Evolutionary conservation across 2,329 filamentous ascomycete species (phyloP), one percentile per base, ranked within the genome.

Genomic region (Calonectria crousiana): DNA sequence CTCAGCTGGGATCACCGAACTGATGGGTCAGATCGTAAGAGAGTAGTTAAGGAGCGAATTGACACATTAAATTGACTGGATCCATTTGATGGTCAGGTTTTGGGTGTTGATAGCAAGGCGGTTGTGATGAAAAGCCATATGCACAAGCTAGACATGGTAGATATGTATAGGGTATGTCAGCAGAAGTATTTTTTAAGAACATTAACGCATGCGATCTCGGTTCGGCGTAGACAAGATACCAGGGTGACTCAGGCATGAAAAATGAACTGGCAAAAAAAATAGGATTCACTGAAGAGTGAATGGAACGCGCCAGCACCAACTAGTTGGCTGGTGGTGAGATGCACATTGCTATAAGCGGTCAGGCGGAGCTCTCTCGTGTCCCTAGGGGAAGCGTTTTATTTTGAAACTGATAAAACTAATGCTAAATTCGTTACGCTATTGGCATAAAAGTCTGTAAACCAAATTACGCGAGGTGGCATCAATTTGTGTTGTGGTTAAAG

Each of bases 251-350:
- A 13, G 47, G 47, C 23, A 51, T 51, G 47, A 51, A 51, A 23
- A 51, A 51, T 20, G 47, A 28, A 4, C 47, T 51, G 23, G 6
- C 47, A 28, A 51, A 23, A 28, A 28, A 23, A 20, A 51, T 26
- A 11, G 47, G 23, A 51, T 2, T 87, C 87, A 89, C 75, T 88
- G 87, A 2, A 88, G 70, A 0, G 83, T 86, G 68, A 86, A 88
- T 0, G 87, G 87, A 18, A 83, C 86, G 14, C 84, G 82, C 77
- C 85, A 89, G 0, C 83, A 4, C 83, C 83, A 41, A 88, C 80
- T 51, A 88, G 75, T 72, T 87, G 85, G 4, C 86, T 86, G 36
- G 86, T 83, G 18, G 84, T 83, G 80, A 84, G 87, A 69, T 86
- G 87, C 72, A 87, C 79, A 71, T 88, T 72, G 1, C 28, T 51